These are phyloP conservation scores for Alternaria panax DNA, from an alignment of 2,329 filamentous ascomycete species.

Conservation along the genomic window DNA sequence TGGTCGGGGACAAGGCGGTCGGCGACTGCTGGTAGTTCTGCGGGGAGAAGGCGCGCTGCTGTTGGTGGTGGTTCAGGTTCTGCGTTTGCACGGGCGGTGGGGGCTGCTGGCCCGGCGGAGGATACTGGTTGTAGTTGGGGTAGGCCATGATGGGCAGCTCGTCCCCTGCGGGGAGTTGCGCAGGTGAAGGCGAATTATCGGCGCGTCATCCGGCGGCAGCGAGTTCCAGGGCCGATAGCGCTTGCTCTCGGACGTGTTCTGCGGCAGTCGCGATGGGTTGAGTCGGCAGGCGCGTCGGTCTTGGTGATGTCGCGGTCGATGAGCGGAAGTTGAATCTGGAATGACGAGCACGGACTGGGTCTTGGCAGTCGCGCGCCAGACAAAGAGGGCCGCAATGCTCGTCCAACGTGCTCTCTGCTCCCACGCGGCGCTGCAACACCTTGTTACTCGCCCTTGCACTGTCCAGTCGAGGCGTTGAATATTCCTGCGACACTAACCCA, in stretches of 20 bases:
- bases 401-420: neutral
- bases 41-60: constrained; percentile 53
- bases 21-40: constrained; percentile 58
- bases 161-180: constrained; percentile 34
- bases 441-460: neutral
- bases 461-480: constrained; percentile 1
- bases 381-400: constrained; percentile 30
- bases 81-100: constrained; percentile 48
- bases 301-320: constrained; percentile 24
- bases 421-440: neutral
- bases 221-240: neutral
- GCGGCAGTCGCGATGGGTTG: constrained; percentile 16
- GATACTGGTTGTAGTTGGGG: constrained; percentile 42
- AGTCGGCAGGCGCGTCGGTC: constrained; percentile 25
- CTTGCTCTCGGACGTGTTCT: constrained; percentile 14
- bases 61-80: constrained; percentile 54
- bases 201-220: constrained; percentile 31
- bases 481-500: neutral
- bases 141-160: constrained; percentile 45
- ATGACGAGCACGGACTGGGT: constrained; percentile 32
- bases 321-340: constrained; percentile 19
- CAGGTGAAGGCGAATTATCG: constrained; percentile 31
- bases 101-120: constrained; percentile 34
- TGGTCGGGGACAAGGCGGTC: constrained; percentile 58
- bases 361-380: constrained; percentile 40